Percentiles rank a stretch among this genome's conserved stretches.
Evolutionary conservation across 177 flowering plant species (phyloP).

Genomic region (Vitis hybrid): DNA sequence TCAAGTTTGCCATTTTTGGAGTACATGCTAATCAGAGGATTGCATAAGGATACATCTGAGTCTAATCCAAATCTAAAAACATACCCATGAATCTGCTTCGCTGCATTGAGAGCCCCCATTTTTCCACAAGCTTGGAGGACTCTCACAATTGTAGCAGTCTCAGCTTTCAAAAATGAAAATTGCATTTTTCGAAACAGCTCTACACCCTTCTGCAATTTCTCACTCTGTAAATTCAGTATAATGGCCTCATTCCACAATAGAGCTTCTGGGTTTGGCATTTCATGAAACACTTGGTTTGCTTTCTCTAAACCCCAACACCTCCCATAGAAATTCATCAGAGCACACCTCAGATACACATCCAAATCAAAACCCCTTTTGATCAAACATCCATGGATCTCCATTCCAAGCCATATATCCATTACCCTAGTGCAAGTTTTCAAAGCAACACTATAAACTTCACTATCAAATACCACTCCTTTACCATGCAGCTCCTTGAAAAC

Average conservation of each 20-base stretch:
- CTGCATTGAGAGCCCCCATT: slow-evolving; percentile 41
- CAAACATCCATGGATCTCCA: slow-evolving; percentile 48
- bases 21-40: slow-evolving; percentile 55
- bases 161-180: slow-evolving; percentile 33
- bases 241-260: slow-evolving; percentile 53
- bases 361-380: slow-evolving; percentile 55
- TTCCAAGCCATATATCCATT: slow-evolving; percentile 42
- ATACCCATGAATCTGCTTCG: slow-evolving; percentile 66
- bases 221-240: slow-evolving; percentile 34
- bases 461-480: slow-evolving; percentile 37
- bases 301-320: slow-evolving; percentile 36
- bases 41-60: slow-evolving; percentile 31
- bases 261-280: slow-evolving; percentile 26
- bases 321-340: slow-evolving; percentile 55
- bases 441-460: slow-evolving; percentile 25
- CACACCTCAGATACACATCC: slow-evolving; percentile 43
- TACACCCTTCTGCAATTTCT: slow-evolving; percentile 27
- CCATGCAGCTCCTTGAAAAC: slow-evolving; percentile 44
- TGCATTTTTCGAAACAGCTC: slow-evolving; percentile 52
- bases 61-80: slow-evolving; percentile 34
- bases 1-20: slow-evolving; percentile 30
- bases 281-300: slow-evolving; percentile 41
- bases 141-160: slow-evolving; percentile 33
- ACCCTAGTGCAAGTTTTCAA: slow-evolving; percentile 38
- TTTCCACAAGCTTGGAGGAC: slow-evolving; percentile 59